A percentile compares a stretch with the other conserved stretches of the same genome.
These are phyloP conservation scores for Beauveria rudraprayagi DNA, from an alignment of 2,329 filamentous ascomycete species.

Conservation along the genomic window DNA sequence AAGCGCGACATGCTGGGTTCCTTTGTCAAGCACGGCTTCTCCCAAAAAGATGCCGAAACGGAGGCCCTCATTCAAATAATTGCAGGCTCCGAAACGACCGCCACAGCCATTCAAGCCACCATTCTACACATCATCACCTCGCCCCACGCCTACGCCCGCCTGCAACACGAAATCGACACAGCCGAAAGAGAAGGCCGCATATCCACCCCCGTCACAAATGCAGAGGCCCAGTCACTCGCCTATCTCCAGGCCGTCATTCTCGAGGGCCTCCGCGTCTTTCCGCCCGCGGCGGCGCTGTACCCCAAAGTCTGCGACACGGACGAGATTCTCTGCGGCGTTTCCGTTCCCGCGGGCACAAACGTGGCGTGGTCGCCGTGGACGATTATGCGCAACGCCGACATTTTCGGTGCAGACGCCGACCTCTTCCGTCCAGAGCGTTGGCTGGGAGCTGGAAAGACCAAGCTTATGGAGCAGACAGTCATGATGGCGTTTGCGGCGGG, in stretches of 20 bases:
- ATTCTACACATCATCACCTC: constrained; percentile 39
- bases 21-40: constrained; percentile 28
- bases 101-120: constrained; percentile 38
- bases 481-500: constrained; percentile 25
- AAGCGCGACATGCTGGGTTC: constrained; percentile 30
- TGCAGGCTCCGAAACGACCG: constrained; percentile 45
- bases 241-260: constrained; percentile 35
- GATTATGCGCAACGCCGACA: constrained; percentile 16
- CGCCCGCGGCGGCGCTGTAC: constrained; percentile 17
- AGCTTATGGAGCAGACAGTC: constrained; percentile 20
- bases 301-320: constrained; percentile 15
- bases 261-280: constrained; percentile 24
- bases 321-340: constrained; percentile 12
- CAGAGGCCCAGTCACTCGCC: constrained; percentile 21
- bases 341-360: constrained; percentile 15
- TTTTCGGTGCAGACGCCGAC: constrained; percentile 19
- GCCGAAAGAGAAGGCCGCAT: constrained; percentile 1
- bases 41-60: constrained; percentile 29
- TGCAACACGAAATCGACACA: constrained; percentile 35
- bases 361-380: constrained; percentile 19
- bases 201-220: constrained; percentile 15
- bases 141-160: constrained; percentile 30
- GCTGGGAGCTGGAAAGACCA: constrained; percentile 19
- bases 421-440: constrained; percentile 18
- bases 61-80: constrained; percentile 27